Conservation (phyloP, 331 rosid species). For the Spiraea crenata region DNA sequence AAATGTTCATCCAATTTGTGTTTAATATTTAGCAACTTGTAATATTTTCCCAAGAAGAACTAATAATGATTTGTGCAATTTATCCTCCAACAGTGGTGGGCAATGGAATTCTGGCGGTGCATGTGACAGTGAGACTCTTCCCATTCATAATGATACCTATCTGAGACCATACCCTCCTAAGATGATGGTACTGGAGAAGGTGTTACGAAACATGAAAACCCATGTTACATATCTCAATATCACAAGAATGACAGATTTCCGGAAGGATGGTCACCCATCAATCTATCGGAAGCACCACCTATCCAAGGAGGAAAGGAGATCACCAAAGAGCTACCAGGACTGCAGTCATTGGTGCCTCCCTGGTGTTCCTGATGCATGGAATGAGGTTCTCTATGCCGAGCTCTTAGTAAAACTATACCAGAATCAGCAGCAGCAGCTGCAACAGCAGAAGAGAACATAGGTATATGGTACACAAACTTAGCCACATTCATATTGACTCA, state of each 20-base stretch:
- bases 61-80: neutral
- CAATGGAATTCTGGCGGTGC: constrained; percentile 98
- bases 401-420: constrained; percentile 48
- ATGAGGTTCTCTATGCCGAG: constrained; percentile 77
- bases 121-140: constrained; percentile 71
- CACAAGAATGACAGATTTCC: constrained; percentile 84
- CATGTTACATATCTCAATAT: constrained; percentile 70
- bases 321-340: constrained; percentile 70
- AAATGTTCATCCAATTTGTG: neutral
- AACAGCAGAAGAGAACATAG: constrained; percentile 55
- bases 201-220: constrained; percentile 72
- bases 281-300: constrained; percentile 64
- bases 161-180: constrained; percentile 61
- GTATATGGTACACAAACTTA: constrained; percentile 25
- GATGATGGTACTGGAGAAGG: constrained; percentile 76
- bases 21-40: neutral
- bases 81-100: constrained; percentile 62
- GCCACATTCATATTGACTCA: constrained; percentile 16
- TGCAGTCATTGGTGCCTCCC: constrained; percentile 99
- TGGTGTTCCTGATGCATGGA: constrained; percentile 90
- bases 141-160: constrained; percentile 70
- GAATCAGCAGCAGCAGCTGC: constrained; percentile 39
- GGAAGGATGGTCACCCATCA: constrained; percentile 97
- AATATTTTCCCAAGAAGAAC: neutral
- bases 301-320: constrained; percentile 51